A percentile compares a stretch with the other conserved stretches of the same genome.
These are phyloP conservation scores for Camptophora hylomeconis DNA, from an alignment of 2,329 filamentous ascomycete species.

Conservation along the genomic window DNA sequence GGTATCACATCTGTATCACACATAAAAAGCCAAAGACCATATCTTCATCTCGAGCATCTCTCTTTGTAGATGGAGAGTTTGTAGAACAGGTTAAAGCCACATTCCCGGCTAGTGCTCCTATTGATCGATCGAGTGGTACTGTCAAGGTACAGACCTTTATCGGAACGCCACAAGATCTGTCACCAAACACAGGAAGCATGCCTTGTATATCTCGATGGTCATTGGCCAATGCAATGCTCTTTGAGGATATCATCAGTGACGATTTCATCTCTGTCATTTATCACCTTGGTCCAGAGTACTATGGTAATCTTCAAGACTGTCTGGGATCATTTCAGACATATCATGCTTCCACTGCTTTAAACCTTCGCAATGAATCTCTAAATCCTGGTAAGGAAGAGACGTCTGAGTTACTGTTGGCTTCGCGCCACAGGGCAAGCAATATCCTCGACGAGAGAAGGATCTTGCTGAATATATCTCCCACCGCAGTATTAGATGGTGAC, in stretches of 20 bases:
- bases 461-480: slow-evolving; percentile 69
- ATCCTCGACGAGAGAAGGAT: slow-evolving; percentile 73
- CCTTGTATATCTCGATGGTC: slow-evolving; percentile 73
- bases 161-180: slow-evolving; percentile 81
- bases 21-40: slow-evolving; percentile 68
- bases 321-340: slow-evolving; percentile 95
- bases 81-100: slow-evolving; percentile 81
- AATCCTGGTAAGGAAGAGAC: slow-evolving; percentile 80
- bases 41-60: slow-evolving; percentile 63
- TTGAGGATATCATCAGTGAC: slow-evolving; percentile 77
- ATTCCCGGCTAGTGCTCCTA: slow-evolving; percentile 66
- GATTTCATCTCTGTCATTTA: slow-evolving; percentile 85
- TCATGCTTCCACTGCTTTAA: slow-evolving; percentile 77
- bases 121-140: slow-evolving; percentile 37
- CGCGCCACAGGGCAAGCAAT: slow-evolving; percentile 69
- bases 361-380: slow-evolving; percentile 79
- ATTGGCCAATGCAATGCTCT: slow-evolving; percentile 75
- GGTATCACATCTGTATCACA: slow-evolving; percentile 89
- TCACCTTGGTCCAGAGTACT: slow-evolving; percentile 78
- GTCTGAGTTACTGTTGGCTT: slow-evolving; percentile 83
- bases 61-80: slow-evolving; percentile 90
- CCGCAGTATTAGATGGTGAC: slow-evolving; percentile 67
- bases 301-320: slow-evolving; percentile 93
- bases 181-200: slow-evolving; percentile 55
- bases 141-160: slow-evolving; percentile 76